These are phyloP conservation scores for Isabelozyma rhagii DNA, from an alignment of 805 yeast species.

Conservation along the genomic window DNA sequence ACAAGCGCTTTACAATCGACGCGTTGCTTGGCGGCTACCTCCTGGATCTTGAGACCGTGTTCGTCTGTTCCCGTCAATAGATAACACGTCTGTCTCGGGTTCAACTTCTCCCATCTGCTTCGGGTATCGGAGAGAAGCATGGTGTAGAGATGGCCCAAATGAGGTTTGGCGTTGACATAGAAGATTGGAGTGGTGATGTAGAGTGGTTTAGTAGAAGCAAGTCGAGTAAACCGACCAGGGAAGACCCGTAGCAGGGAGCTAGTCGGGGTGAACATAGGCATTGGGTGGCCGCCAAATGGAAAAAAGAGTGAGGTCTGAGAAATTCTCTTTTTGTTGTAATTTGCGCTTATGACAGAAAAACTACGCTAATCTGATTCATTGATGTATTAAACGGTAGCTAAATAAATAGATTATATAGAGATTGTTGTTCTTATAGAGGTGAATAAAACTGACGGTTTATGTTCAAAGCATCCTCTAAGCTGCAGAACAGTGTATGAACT, in stretches of 20 bases:
- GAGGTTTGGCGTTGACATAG: slow-evolving; percentile 94
- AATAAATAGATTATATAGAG: too few relatives aligned
- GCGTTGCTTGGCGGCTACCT: slow-evolving; percentile 63
- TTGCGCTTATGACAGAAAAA: too few relatives aligned
- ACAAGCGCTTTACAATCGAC: slow-evolving; percentile 64
- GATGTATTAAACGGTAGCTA: too few relatives aligned
- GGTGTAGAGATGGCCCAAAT: slow-evolving; percentile 88
- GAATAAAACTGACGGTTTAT: too few relatives aligned
- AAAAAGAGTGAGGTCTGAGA: too few relatives aligned
- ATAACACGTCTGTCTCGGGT: slow-evolving; percentile 32
- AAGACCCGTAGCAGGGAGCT: neutral
- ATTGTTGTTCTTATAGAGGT: too few relatives aligned
- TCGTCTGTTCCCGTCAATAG: slow-evolving; percentile 95
- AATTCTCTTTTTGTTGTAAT: too few relatives aligned
- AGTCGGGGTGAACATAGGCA: too few relatives aligned
- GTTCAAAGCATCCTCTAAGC: too few relatives aligned
- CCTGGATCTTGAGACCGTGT: slow-evolving; percentile 90
- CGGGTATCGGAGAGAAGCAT: slow-evolving; percentile 80
- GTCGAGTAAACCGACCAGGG: neutral
- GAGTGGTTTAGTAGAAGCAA: slow-evolving; percentile 16
- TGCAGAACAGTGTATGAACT: too few relatives aligned
- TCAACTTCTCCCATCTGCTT: slow-evolving; percentile 63
- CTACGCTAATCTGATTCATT: too few relatives aligned
- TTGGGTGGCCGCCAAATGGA: too few relatives aligned
- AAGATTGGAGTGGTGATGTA: slow-evolving; percentile 90